These are phyloP conservation scores for Wickerhamomyces silvicola DNA, from an alignment of 805 yeast genomes.

Conservation along the genomic window DNA sequence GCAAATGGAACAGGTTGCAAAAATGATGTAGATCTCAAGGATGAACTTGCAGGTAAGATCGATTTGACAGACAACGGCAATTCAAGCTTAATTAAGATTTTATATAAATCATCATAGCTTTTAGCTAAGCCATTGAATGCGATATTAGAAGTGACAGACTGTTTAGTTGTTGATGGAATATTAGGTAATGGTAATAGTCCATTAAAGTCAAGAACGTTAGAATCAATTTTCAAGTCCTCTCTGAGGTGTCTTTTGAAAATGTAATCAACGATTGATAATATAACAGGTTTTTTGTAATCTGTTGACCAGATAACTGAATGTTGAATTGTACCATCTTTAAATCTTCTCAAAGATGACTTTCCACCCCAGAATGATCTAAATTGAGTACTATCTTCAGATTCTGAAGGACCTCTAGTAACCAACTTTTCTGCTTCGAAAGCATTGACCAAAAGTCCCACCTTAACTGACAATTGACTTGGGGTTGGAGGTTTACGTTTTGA, in stretches of 20 bases:
- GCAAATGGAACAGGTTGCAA: slow-evolving; percentile 82
- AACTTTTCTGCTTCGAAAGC: slow-evolving; percentile 70
- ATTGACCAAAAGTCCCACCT: slow-evolving; percentile 63
- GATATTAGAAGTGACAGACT: slow-evolving; percentile 38
- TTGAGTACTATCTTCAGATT: slow-evolving; percentile 45
- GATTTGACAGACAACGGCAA: slow-evolving; percentile 70
- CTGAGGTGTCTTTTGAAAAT: slow-evolving; percentile 59
- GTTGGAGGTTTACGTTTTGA: slow-evolving; percentile 48
- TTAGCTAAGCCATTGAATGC: slow-evolving; percentile 37
- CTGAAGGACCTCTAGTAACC: slow-evolving; percentile 83
- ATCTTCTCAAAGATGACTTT: slow-evolving; percentile 78
- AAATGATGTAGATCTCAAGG: slow-evolving; percentile 69
- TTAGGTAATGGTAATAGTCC: slow-evolving; percentile 53
- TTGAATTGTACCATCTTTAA: slow-evolving; percentile 84
- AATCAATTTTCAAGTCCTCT: slow-evolving; percentile 26
- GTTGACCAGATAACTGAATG: slow-evolving; percentile 87
- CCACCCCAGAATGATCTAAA: slow-evolving; percentile 89
- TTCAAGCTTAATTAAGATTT: slow-evolving; percentile 39
- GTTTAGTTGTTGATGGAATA: slow-evolving; percentile 49
- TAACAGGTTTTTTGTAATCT: slow-evolving; percentile 52
- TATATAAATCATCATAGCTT: slow-evolving; percentile 55
- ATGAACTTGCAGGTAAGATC: slow-evolving; percentile 66
- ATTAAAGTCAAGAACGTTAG: slow-evolving; percentile 40
- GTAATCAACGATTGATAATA: slow-evolving; percentile 57
- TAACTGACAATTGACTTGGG: slow-evolving; percentile 26